Evolutionary conservation across 2,329 filamentous ascomycete species (phyloP).

Genomic region (Botryotinia calthae): DNA sequence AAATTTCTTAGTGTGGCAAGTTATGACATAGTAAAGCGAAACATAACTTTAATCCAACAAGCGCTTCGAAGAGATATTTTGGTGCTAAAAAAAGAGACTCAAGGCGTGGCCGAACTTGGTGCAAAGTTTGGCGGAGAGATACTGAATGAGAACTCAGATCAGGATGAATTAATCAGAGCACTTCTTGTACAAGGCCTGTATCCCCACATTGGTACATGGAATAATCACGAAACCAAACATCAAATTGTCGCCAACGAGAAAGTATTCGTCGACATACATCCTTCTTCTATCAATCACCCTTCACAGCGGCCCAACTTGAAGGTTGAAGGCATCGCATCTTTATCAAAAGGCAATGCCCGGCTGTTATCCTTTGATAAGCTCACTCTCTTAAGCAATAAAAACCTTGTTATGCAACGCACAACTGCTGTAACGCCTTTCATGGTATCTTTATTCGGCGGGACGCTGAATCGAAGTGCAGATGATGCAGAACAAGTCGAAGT

Average conservation of each 20-base stretch:
- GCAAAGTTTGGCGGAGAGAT: slow-evolving; percentile 35
- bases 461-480: not conserved
- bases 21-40: not conserved
- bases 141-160: slow-evolving; percentile 47
- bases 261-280: not conserved
- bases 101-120: slow-evolving; percentile 11
- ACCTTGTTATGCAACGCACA: slow-evolving; percentile 13
- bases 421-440: slow-evolving; percentile 20
- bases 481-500: not conserved
- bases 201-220: slow-evolving; percentile 43
- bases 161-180: slow-evolving; percentile 45
- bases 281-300: slow-evolving; percentile 17
- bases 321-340: not conserved
- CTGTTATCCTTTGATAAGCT: not conserved
- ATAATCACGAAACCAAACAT: not conserved
- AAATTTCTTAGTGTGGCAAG: slow-evolving; percentile 36
- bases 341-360: not conserved
- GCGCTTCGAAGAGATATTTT: slow-evolving; percentile 3
- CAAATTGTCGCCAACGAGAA: not conserved
- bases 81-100: not conserved
- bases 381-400: not conserved
- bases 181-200: slow-evolving; percentile 46
- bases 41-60: not conserved
- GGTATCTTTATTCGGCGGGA: slow-evolving; percentile 16
- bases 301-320: not conserved